Conservation (phyloP, 2,329 filamentous ascomycete genomes). For the Penicillium digitatum region DNA sequence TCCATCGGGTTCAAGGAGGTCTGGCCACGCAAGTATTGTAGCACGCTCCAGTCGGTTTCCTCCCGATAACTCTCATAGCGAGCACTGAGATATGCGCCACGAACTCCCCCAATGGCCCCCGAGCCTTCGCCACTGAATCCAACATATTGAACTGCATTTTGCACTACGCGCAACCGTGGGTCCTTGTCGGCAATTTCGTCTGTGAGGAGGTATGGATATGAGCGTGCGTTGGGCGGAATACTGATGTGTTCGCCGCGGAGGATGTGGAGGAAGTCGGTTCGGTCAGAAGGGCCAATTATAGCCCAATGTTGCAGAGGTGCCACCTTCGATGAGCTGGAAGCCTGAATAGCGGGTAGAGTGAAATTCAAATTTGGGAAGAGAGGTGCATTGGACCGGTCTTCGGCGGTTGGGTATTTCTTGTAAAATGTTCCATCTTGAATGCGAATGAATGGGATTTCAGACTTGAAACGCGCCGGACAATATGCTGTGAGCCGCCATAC, state of each 20-base stretch:
- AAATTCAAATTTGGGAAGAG: constrained; percentile 71
- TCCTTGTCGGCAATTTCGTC: constrained; percentile 54
- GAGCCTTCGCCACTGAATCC: constrained; percentile 76
- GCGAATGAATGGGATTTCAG: constrained; percentile 56
- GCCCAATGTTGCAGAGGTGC: constrained; percentile 66
- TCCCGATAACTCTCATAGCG: constrained; percentile 86
- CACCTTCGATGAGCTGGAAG: constrained; percentile 1
- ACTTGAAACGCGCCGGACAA: constrained; percentile 5
- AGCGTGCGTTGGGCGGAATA: constrained; percentile 68
- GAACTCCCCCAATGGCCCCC: constrained; percentile 42
- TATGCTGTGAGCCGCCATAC: not conserved
- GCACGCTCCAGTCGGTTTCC: constrained; percentile 78
- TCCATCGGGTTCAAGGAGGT: constrained; percentile 74
- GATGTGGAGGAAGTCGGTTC: constrained; percentile 77
- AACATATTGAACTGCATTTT: constrained; percentile 76
- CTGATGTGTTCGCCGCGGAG: constrained; percentile 72
- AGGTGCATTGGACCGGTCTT: constrained; percentile 54
- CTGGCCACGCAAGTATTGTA: constrained; percentile 75
- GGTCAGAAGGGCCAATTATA: constrained; percentile 73
- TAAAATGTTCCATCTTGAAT: constrained; percentile 82
- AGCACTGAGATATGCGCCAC: constrained; percentile 80
- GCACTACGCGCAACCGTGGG: constrained; percentile 54
- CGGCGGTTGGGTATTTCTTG: constrained; percentile 61
- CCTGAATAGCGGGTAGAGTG: constrained; percentile 50
- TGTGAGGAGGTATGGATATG: constrained; percentile 72